A percentile compares a stretch with the other conserved stretches of the same genome.
These are phyloP conservation scores for Pythium biforme DNA, from an alignment of 352 stramenopile genomes.

Conservation along the genomic window DNA sequence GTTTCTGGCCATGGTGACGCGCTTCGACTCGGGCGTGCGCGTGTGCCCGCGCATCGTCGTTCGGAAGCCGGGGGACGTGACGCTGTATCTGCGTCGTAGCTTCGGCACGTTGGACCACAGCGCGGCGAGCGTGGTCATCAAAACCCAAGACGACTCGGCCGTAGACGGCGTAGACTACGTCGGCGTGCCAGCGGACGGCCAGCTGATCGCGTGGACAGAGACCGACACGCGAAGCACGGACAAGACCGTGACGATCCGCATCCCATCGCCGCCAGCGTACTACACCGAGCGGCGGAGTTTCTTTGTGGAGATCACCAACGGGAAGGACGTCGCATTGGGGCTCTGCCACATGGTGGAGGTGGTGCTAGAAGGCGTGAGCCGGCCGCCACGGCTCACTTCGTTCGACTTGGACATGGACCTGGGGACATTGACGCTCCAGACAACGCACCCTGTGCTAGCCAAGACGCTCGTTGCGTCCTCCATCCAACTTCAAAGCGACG, in stretches of 20 bases:
- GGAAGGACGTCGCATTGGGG: conserved; percentile 43
- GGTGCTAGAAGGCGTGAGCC: conserved; percentile 33
- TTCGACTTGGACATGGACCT: conserved; percentile 59
- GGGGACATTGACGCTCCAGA: conserved; percentile 34
- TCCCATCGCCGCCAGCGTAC: conserved; percentile 40
- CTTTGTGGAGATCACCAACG: conserved; percentile 43
- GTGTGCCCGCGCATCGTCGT: conserved; percentile 47
- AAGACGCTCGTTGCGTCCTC: conserved; percentile 45
- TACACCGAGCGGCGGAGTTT: conserved; percentile 43
- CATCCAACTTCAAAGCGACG: conserved; percentile 42
- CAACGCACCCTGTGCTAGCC: conserved; percentile 38
- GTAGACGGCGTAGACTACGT: conserved; percentile 50
- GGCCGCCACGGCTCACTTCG: conserved; percentile 32
- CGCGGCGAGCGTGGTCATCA: conserved; percentile 33
- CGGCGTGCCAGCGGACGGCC: conserved; percentile 22
- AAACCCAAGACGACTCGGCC: conserved; percentile 51
- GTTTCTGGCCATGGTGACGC: conserved; percentile 50
- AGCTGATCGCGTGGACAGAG: conserved; percentile 31
- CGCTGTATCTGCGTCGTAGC: conserved; percentile 49
- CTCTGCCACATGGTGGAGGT: conserved; percentile 47
- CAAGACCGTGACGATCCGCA: conserved; percentile 43
- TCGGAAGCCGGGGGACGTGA: conserved; percentile 33
- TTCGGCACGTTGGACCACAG: conserved; percentile 35
- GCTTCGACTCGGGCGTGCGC: conserved; percentile 49
- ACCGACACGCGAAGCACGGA: conserved; percentile 27